A percentile compares a stretch with the other conserved stretches of the same genome.
Conservation (phyloP, 2,329 filamentous ascomycete species). For the Calonectria leucothoes region DNA sequence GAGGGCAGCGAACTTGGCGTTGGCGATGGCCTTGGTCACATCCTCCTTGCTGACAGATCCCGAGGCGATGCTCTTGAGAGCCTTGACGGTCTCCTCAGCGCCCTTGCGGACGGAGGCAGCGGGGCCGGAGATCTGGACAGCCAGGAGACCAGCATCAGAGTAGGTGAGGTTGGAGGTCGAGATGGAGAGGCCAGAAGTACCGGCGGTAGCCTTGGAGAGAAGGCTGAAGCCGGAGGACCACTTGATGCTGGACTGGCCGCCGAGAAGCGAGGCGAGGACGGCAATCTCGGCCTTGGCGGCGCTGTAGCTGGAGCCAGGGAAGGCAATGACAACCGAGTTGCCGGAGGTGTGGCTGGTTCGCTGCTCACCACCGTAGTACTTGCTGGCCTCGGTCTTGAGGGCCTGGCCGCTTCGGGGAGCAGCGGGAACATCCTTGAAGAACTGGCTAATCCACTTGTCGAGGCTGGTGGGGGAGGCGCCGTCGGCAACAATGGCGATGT, state of each 20-base stretch:
- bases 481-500: conserved; percentile 92
- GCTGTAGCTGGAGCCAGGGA: conserved; percentile 86
- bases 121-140: conserved; percentile 82
- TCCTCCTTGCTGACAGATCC: conserved; percentile 85
- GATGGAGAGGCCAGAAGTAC: conserved; percentile 74
- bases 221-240: conserved; percentile 95
- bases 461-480: conserved; percentile 82
- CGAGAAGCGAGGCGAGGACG: conserved; percentile 89
- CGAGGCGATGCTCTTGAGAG: conserved; percentile 82
- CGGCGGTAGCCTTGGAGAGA: conserved; percentile 81
- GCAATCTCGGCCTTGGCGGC: conserved; percentile 90
- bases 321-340: conserved; percentile 89
- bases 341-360: conserved; percentile 81
- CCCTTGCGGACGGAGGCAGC: conserved; percentile 79
- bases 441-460: conserved; percentile 90
- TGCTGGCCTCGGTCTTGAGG: conserved; percentile 73
- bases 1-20: conserved; percentile 92
- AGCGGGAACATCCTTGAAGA: conserved; percentile 81
- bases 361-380: conserved; percentile 97
- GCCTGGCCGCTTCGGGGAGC: conserved; percentile 62
- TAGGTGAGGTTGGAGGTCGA: conserved; percentile 84
- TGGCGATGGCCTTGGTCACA: conserved; percentile 89
- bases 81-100: conserved; percentile 81
- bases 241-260: conserved; percentile 92
- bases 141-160: conserved; percentile 93